phyloP scores from a whole-genome alignment of 139 green algal genomes.

The Closterium sp. region DNA sequence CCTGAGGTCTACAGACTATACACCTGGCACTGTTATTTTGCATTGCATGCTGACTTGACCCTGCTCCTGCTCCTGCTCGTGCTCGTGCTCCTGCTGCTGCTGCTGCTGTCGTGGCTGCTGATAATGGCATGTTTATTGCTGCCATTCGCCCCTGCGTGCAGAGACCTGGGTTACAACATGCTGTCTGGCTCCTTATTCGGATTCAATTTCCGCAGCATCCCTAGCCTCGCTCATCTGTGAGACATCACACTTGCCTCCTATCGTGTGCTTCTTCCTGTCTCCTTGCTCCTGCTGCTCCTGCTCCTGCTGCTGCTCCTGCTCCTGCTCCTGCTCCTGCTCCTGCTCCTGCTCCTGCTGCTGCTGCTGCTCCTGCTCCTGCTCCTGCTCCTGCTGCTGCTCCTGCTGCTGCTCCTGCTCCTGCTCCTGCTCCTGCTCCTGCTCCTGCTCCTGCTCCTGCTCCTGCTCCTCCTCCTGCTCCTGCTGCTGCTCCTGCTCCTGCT shows the following conservation, averaged over 20 bases:
- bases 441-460: background rate
- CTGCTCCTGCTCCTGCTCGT: background rate
- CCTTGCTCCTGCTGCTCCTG: no score
- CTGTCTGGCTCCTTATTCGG: no score
- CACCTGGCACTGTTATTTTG: background rate
- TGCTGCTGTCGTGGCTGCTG: background rate
- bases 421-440: background rate
- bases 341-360: background rate
- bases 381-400: background rate
- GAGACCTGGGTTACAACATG: background rate
- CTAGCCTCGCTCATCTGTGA: background rate
- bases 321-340: no score
- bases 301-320: no score
- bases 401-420: background rate
- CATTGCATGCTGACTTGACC: background rate
- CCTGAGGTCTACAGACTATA: background rate
- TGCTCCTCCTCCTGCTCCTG: background rate
- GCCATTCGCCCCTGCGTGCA: background rate
- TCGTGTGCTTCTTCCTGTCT: no score
- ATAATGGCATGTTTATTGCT: no score
- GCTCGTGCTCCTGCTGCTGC: background rate
- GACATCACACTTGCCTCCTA: background rate
- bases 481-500: background rate
- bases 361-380: background rate
- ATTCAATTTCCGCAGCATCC: background rate